Percentiles rank a stretch among this genome's conserved stretches.
Conservation (phyloP, 345 rosid species). For the Gynandropsis gynandra region DNA sequence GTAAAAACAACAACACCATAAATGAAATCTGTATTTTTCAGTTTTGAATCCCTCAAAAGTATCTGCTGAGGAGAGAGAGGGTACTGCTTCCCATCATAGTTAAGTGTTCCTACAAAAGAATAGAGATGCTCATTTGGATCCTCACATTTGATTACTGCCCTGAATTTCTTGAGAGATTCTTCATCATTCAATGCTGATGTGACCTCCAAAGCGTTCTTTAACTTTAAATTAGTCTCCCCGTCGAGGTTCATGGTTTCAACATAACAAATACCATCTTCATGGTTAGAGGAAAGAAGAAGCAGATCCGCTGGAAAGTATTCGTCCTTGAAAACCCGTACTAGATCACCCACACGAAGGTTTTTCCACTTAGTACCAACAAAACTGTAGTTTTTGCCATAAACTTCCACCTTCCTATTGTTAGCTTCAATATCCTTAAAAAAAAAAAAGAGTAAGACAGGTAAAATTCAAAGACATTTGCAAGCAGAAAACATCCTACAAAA, state of each 20-base stretch:
- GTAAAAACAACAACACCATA: conserved; percentile 78
- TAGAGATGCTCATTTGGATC: conserved; percentile 82
- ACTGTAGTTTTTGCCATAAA: conserved; percentile 28
- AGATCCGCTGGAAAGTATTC: conserved; percentile 92
- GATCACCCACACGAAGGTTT: conserved; percentile 65
- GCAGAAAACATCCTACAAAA: background rate
- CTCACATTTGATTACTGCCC: conserved; percentile 57
- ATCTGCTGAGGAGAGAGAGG: conserved; percentile 69
- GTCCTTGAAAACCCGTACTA: conserved; percentile 60
- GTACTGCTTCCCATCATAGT: conserved; percentile 25
- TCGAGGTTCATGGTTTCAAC: conserved; percentile 94
- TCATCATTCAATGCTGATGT: conserved; percentile 35
- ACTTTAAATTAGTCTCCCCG: conserved; percentile 83
- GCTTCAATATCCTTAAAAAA: conserved; percentile 72
- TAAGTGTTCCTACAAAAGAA: conserved; percentile 67
- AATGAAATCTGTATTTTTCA: conserved; percentile 58
- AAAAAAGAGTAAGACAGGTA: conserved; percentile 7
- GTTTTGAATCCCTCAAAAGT: conserved; percentile 81
- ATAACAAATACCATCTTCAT: conserved; percentile 76
- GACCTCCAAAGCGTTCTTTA: conserved; percentile 63
- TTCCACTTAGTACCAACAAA: conserved; percentile 59
- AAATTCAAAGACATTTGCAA: background rate
- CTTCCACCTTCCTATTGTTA: conserved; percentile 60
- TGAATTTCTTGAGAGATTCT: conserved; percentile 36
- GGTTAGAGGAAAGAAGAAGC: conserved; percentile 72